Base-by-base conservation (phyloP, 441 rosid species). In the Mallotus japonicus region DNA sequence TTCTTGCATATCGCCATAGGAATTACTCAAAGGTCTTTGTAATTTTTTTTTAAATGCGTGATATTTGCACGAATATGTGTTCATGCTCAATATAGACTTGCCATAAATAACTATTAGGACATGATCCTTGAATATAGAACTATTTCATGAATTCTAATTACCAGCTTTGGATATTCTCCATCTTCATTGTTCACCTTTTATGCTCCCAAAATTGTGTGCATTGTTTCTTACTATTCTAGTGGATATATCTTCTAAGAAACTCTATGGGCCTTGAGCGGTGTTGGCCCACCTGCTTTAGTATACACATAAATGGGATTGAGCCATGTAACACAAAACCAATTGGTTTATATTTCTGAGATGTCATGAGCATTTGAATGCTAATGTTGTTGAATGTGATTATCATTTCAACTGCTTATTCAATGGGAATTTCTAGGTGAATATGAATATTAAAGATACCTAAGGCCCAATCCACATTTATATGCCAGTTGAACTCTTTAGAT, bases 1-100 rank as follows among this genome's bases (percentile, higher is more conserved):
- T 87, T 83, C 97, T 96, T 72, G 98, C 98, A 14, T 96, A 96
- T 82, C 97, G 98, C 76, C 97, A 96, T 72, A 86, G 98, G 87
- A 96, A 92, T 84, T 96, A 93, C 86, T 90, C 98, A 61, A 96
- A 96, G 80, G 99, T 92, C 87, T 79, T 87, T 62, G 54, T 62
- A 42, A 28, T 62, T 28, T 28, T 28, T 69, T 63, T 67, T 56
- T 67, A 14, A 42, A 11, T 63, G 9, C 55, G 37, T 24, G 15
- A 37, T 40, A 34, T 16, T 13, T 71, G 57, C 64, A 66, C 32
- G 44, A 68, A 62, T 75, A 37, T 17, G 34, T 44, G 7, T 44
- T 44, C 7, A 8, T 44, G 49, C 12, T 8, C 13, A 44, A 1
- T 44, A 5, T 17, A 9, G 28, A 60, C 20, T 22, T 42, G 50